phyloP scores from a whole-genome alignment of 176 grass and related monocot species.

The Phragmites australis region DNA sequence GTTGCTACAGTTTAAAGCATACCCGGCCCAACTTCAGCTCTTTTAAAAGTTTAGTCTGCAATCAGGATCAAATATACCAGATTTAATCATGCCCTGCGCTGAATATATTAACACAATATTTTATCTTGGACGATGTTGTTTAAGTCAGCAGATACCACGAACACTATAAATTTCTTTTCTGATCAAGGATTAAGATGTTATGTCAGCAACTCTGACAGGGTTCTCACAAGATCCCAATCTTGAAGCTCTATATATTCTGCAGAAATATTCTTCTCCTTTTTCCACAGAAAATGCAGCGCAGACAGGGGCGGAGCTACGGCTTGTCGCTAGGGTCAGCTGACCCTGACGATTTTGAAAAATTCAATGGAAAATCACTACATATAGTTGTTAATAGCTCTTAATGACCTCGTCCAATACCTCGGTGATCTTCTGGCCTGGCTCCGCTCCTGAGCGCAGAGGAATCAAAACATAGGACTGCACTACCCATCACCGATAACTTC shows the following conservation, averaged over 20 bases:
- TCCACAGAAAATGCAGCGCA: background rate
- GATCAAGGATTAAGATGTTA: background rate
- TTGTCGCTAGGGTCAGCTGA: too few relatives aligned
- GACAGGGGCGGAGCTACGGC: too few relatives aligned
- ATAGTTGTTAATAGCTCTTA: too few relatives aligned
- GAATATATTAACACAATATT: constrained; percentile 21
- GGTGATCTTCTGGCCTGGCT: too few relatives aligned
- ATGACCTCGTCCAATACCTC: too few relatives aligned
- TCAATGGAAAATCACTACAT: too few relatives aligned
- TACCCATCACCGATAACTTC: background rate
- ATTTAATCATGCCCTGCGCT: background rate
- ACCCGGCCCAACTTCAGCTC: background rate
- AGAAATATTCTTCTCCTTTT: background rate
- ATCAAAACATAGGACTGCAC: background rate
- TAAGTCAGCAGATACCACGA: background rate
- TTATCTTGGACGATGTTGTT: background rate
- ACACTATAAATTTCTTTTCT: background rate
- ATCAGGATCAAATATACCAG: background rate
- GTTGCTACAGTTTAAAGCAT: background rate
- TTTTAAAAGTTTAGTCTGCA: background rate
- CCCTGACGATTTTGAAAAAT: too few relatives aligned
- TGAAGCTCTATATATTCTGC: background rate
- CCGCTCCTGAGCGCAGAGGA: too few relatives aligned
- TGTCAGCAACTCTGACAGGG: constrained; percentile 13
- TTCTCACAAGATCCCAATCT: background rate